These are phyloP conservation scores for Aspergillus steynii DNA, from an alignment of 495 filamentous ascomycete genomes.

Conservation along the genomic window DNA sequence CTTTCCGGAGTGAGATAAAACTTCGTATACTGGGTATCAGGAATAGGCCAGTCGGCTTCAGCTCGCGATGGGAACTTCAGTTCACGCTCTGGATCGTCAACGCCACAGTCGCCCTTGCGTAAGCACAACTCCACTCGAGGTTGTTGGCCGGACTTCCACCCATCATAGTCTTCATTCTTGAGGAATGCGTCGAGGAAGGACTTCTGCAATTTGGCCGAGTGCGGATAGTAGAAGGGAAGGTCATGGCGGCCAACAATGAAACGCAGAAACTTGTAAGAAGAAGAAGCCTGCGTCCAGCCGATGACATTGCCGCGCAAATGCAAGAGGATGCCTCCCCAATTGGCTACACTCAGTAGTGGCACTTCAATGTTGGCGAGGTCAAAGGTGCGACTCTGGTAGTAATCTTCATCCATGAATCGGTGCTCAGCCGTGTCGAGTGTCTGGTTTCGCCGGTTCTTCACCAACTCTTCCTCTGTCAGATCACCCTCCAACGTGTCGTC, in stretches of 20 bases:
- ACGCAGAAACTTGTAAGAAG: constrained; percentile 58
- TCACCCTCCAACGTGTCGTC: constrained; percentile 59
- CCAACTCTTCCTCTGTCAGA: constrained; percentile 44
- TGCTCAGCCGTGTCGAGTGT: constrained; percentile 50
- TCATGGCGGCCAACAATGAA: constrained; percentile 65
- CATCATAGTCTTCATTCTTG: constrained; percentile 52
- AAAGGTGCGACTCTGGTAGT: constrained; percentile 55
- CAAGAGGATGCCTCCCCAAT: constrained; percentile 61
- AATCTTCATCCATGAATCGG: constrained; percentile 52
- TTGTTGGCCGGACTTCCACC: constrained; percentile 48
- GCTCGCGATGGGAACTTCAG: constrained; percentile 40
- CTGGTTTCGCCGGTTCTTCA: constrained; percentile 52
- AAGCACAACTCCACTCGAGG: constrained; percentile 50
- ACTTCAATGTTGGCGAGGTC: constrained; percentile 56
- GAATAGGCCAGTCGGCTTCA: constrained; percentile 59
- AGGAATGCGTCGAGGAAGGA: constrained; percentile 63
- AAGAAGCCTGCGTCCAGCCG: constrained; percentile 57
- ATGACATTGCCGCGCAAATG: constrained; percentile 66
- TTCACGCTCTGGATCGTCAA: constrained; percentile 52
- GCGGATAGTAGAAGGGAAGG: constrained; percentile 63
- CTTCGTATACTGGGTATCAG: constrained; percentile 50
- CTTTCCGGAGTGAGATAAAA: constrained; percentile 44
- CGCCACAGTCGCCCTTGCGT: constrained; percentile 54
- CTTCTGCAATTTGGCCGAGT: constrained; percentile 58
- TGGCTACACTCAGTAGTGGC: constrained; percentile 60